These are phyloP conservation scores for Sequoiadendron giganteum DNA, from an alignment of 75 land plant genomes.

Conservation along the genomic window DNA sequence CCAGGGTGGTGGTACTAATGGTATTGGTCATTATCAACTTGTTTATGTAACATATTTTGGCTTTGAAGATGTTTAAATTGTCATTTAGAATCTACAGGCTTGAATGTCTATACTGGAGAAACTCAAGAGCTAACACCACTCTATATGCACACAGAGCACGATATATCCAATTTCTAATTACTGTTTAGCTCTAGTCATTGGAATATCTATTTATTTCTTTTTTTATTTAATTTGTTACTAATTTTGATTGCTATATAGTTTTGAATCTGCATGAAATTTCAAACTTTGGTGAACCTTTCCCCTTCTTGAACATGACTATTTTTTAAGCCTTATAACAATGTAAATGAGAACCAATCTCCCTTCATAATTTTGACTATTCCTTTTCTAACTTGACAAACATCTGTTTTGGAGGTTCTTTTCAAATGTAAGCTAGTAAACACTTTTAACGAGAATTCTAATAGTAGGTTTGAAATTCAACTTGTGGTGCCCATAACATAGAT, in stretches of 20 bases:
- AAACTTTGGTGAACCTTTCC: neutral
- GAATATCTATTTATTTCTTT: no score
- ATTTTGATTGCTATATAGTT: neutral
- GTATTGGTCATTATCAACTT: neutral
- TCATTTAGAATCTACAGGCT: neutral
- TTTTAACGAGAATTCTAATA: no score
- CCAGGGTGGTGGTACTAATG: neutral
- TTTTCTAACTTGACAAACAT: neutral
- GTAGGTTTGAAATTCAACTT: no score
- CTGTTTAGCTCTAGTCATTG: no score
- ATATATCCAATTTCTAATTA: no score
- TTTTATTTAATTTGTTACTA: no score
- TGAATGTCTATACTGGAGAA: neutral
- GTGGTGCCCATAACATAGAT: neutral
- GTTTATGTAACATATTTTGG: neutral
- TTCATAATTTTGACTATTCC: neutral
- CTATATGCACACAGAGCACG: no score
- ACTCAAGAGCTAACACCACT: neutral
- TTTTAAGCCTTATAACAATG: neutral
- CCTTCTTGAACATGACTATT: neutral
- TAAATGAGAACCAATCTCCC: neutral
- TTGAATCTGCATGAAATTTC: neutral
- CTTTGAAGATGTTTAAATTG: neutral
- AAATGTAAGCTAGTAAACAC: no score
- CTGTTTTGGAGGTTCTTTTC: no score